A percentile compares a stretch with the other conserved stretches of the same genome.
phyloP scores from a whole-genome alignment of 371 early-diverging fungal genomes.

The Actinomucor elegans region DNA sequence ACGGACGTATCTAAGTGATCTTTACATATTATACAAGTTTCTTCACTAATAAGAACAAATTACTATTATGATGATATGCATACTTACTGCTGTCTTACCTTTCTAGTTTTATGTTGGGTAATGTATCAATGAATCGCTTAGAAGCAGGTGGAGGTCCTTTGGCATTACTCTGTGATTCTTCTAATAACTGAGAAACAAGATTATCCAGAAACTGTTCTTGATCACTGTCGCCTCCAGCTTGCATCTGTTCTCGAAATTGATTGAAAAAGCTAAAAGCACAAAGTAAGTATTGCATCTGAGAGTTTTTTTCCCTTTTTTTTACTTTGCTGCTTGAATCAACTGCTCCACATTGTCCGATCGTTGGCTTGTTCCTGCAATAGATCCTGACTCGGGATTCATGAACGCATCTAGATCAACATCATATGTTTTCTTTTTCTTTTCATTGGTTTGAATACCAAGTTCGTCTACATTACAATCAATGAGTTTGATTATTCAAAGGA shows the following conservation, averaged over 20 bases:
- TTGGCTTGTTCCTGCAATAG: not conserved
- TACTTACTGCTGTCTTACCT: slow-evolving; percentile 24
- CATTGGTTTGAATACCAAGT: slow-evolving; percentile 24
- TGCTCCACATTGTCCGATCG: slow-evolving; percentile 19
- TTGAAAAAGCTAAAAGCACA: slow-evolving; percentile 33
- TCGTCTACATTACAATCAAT: slow-evolving; percentile 25
- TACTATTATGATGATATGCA: not conserved
- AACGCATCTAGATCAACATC: slow-evolving; percentile 44
- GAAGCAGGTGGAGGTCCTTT: slow-evolving; percentile 59
- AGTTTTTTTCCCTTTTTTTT: no score
- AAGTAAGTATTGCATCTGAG: no score
- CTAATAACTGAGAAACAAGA: slow-evolving; percentile 46
- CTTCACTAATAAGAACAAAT: slow-evolving; percentile 30
- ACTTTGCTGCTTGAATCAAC: slow-evolving; percentile 40
- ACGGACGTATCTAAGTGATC: slow-evolving; percentile 33
- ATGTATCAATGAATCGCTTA: slow-evolving; percentile 34
- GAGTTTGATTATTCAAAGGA: not conserved
- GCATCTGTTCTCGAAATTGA: slow-evolving; percentile 42
- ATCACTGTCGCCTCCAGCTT: slow-evolving; percentile 35
- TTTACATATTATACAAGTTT: slow-evolving; percentile 53
- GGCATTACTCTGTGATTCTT: slow-evolving; percentile 46
- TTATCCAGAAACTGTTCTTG: slow-evolving; percentile 51
- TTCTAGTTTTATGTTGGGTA: slow-evolving; percentile 25
- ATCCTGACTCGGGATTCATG: slow-evolving; percentile 29
- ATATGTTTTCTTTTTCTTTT: slow-evolving; percentile 17